A percentile compares a stretch with the other conserved stretches of the same genome.
Conservation (phyloP, 306 rosid species). For the Malus sieversii region DNA sequence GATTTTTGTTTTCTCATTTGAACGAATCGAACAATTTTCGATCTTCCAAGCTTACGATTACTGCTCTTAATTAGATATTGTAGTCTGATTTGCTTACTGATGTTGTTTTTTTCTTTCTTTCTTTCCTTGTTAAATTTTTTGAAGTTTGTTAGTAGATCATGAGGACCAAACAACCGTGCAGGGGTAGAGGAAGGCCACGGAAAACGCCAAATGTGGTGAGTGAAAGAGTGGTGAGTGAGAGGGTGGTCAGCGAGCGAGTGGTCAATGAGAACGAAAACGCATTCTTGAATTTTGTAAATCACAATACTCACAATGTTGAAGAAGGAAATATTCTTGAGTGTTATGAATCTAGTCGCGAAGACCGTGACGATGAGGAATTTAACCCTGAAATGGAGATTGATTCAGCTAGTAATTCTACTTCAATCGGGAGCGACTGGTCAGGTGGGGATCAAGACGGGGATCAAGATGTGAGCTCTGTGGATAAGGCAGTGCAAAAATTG, state of each 20-base stretch:
- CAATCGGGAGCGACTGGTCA: not conserved
- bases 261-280: not conserved
- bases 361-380: not conserved
- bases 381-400: conserved; percentile 2
- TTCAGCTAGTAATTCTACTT: not conserved
- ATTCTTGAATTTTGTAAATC: not conserved
- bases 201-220: not conserved
- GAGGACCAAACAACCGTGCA: not conserved
- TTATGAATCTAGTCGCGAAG: not conserved
- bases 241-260: not conserved
- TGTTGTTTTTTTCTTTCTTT: not conserved
- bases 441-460: not conserved
- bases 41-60: not conserved
- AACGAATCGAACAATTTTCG: not conserved
- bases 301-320: not conserved
- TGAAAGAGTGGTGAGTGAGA: not conserved
- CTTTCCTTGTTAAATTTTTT: not conserved
- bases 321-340: not conserved
- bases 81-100: not conserved
- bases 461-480: not conserved
- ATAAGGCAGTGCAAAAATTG: not conserved
- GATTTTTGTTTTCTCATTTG: not conserved
- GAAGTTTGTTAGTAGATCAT: not conserved
- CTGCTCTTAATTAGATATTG: not conserved
- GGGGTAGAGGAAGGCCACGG: conserved; percentile 1